Conservation (phyloP, 2,329 filamentous ascomycete species). For the Dactylonectria macrodidyma region DNA sequence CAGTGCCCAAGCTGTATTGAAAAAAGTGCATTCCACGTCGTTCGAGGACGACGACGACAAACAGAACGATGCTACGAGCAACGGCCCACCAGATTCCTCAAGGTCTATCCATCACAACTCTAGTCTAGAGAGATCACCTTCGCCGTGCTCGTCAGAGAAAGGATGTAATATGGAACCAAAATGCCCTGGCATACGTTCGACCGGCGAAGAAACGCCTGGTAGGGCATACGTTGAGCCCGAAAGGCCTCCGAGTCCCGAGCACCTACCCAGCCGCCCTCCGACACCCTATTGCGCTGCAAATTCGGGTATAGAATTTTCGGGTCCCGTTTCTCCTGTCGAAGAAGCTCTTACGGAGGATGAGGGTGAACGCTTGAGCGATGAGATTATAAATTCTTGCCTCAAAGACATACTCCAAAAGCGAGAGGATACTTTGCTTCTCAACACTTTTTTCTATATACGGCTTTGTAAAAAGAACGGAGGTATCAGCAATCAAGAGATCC, state of each 20-base stretch:
- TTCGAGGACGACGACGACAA: no score
- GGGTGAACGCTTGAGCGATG: not conserved
- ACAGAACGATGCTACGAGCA: no score
- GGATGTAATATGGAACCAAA: not conserved
- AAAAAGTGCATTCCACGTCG: no score
- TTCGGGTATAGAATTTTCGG: not conserved
- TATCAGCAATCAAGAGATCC: conserved; percentile 1
- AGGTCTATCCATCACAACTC: no score
- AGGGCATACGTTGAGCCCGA: not conserved
- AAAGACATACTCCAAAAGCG: not conserved
- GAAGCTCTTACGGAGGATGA: not conserved
- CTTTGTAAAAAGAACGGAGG: not conserved
- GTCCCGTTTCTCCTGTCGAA: not conserved
- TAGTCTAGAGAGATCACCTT: not conserved
- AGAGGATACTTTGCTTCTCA: not conserved
- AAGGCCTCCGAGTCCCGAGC: not conserved
- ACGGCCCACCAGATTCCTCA: no score
- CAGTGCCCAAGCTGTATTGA: no score
- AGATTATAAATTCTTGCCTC: not conserved
- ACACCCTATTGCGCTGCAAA: not conserved
- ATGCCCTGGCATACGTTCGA: not conserved
- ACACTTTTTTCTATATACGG: not conserved
- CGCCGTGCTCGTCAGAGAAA: not conserved
- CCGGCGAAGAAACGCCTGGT: not conserved
- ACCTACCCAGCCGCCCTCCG: not conserved